Conservation (phyloP, 345 rosid genomes). For the Hypericum perforatum region DNA sequence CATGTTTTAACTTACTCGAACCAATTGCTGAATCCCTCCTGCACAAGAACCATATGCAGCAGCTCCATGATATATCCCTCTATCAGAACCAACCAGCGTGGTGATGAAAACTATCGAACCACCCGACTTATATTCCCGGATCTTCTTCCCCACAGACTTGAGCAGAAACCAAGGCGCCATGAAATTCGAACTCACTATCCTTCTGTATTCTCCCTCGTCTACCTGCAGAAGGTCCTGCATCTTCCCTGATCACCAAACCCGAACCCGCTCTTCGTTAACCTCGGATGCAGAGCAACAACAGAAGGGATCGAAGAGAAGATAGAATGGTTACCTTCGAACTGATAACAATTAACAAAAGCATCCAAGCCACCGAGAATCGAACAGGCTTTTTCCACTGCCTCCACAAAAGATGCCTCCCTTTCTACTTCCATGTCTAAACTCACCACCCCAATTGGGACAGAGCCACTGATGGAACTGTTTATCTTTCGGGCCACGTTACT, state of each 20-base stretch:
- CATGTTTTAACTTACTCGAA: constrained; percentile 39
- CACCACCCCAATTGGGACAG: constrained; percentile 40
- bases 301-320: background rate
- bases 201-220: constrained; percentile 51
- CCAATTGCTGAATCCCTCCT: constrained; percentile 73
- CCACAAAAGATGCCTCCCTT: constrained; percentile 41
- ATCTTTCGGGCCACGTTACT: constrained; percentile 34
- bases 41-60: constrained; percentile 68
- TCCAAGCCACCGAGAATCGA: constrained; percentile 45
- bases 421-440: constrained; percentile 75
- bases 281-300: background rate
- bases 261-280: background rate
- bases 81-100: constrained; percentile 55
- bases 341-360: constrained; percentile 65
- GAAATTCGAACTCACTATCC: constrained; percentile 44
- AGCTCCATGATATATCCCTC: constrained; percentile 80
- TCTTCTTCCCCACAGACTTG: constrained; percentile 62
- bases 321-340: constrained; percentile 53
- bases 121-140: constrained; percentile 48
- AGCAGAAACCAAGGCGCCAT: constrained; percentile 74
- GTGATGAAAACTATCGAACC: constrained; percentile 67
- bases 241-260: constrained; percentile 38
- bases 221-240: constrained; percentile 56
- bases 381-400: constrained; percentile 69
- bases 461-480: constrained; percentile 20